Conservation (phyloP, 1,139 yeast genomes). For the Candida buenavistaensis region DNA sequence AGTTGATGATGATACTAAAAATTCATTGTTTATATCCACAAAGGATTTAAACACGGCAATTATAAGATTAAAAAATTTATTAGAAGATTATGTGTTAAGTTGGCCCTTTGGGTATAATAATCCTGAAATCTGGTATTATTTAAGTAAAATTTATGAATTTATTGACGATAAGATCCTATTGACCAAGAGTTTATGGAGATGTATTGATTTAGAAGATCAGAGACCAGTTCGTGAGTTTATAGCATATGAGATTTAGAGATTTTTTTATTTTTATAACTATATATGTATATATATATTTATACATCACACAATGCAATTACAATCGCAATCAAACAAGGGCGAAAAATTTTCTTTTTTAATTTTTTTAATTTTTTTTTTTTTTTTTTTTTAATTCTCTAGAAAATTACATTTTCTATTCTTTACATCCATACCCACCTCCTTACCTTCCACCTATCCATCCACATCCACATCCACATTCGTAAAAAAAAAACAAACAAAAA, state of each 20-base stretch:
- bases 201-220: slow-evolving; percentile 66
- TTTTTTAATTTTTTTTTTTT: too few species aligned
- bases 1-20: slow-evolving; percentile 34
- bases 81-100: slow-evolving; percentile 50
- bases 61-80: slow-evolving; percentile 60
- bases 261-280: slow-evolving; percentile 1
- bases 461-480: not conserved
- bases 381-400: too few species aligned
- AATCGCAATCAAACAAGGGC: too few species aligned
- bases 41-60: slow-evolving; percentile 65
- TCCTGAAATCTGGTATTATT: slow-evolving; percentile 73
- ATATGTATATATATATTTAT: slow-evolving; percentile 7
- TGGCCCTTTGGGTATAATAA: slow-evolving; percentile 58
- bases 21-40: slow-evolving; percentile 39
- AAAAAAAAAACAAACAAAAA: not conserved
- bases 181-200: slow-evolving; percentile 59
- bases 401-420: too few species aligned
- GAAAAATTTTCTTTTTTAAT: too few species aligned
- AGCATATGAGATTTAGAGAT: slow-evolving; percentile 5
- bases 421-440: too few species aligned
- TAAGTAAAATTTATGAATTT: slow-evolving; percentile 64
- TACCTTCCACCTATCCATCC: slow-evolving; percentile 6
- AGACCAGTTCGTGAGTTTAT: slow-evolving; percentile 58
- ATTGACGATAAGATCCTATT: slow-evolving; percentile 57
- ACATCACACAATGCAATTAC: too few species aligned